These are phyloP conservation scores for Pseudocercospora cruenta DNA, from an alignment of 2,329 filamentous ascomycete species.

Conservation along the genomic window DNA sequence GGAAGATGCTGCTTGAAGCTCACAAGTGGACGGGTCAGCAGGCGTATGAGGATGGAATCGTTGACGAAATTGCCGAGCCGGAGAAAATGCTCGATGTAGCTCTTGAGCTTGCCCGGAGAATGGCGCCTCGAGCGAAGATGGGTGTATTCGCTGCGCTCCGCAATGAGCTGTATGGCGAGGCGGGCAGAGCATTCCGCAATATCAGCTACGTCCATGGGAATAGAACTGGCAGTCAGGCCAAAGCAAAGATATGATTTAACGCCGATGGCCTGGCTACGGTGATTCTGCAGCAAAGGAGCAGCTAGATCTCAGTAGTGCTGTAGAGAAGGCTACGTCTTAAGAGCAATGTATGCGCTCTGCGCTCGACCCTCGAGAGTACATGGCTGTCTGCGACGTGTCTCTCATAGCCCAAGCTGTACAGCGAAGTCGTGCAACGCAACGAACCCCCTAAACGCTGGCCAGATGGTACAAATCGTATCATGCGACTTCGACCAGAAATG, in stretches of 20 bases:
- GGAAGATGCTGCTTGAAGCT: slow-evolving; percentile 61
- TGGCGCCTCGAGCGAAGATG: slow-evolving; percentile 50
- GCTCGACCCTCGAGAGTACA: too few relatives aligned
- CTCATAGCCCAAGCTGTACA: too few relatives aligned
- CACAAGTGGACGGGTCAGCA: slow-evolving; percentile 58
- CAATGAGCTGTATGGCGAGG: slow-evolving; percentile 59
- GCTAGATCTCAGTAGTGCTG: not conserved
- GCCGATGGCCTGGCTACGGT: too few relatives aligned
- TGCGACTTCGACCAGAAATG: not conserved
- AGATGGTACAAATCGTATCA: too few relatives aligned
- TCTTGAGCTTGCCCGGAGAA: slow-evolving; percentile 48
- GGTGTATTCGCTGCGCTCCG: slow-evolving; percentile 57
- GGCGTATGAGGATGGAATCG: slow-evolving; percentile 57
- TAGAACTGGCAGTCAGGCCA: slow-evolving; percentile 47
- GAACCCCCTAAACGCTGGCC: too few relatives aligned
- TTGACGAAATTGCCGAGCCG: slow-evolving; percentile 56
- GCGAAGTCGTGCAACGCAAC: too few relatives aligned
- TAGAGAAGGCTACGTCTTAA: too few relatives aligned
- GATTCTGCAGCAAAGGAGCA: not conserved
- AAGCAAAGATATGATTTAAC: slow-evolving; percentile 52
- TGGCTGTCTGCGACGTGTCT: too few relatives aligned
- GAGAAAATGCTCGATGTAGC: slow-evolving; percentile 54
- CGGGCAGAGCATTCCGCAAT: slow-evolving; percentile 53
- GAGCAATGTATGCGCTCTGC: too few relatives aligned
- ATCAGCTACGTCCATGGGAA: slow-evolving; percentile 60